Evolutionary conservation across 2,329 filamentous ascomycete species (phyloP).

Genomic region (Incumbomyces lentus): DNA sequence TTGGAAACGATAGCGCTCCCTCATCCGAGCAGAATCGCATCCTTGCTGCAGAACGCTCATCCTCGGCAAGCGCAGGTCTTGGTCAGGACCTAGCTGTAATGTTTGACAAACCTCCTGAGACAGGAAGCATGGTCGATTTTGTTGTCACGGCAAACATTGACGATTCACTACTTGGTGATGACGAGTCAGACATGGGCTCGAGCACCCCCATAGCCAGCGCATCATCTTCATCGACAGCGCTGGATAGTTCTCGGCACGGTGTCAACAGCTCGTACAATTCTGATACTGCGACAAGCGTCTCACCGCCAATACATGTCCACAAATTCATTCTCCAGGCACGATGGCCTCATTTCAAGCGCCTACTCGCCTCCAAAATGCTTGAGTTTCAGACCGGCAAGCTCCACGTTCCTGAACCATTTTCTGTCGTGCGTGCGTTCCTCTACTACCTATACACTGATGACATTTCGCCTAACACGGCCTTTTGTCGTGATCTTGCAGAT

Average conservation of each 20-base stretch:
- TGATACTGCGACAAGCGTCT: slow-evolving; percentile 39
- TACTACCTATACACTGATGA: slow-evolving; percentile 96
- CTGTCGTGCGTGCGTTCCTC: slow-evolving; percentile 85
- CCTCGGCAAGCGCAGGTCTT: slow-evolving; percentile 47
- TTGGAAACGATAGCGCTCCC: slow-evolving; percentile 64
- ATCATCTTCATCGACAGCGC: slow-evolving; percentile 13
- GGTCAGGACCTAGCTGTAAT: slow-evolving; percentile 76
- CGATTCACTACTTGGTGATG: slow-evolving; percentile 41
- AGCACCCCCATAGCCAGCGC: slow-evolving; percentile 18
- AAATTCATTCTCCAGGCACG: slow-evolving; percentile 87
- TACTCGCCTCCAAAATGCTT: slow-evolving; percentile 90
- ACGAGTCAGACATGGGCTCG: slow-evolving; percentile 39
- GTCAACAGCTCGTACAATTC: slow-evolving; percentile 12
- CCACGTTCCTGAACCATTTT: slow-evolving; percentile 95
- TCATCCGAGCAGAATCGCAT: slow-evolving; percentile 36
- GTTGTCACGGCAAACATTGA: slow-evolving; percentile 79
- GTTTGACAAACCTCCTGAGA: slow-evolving; percentile 77
- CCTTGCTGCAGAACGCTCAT: slow-evolving; percentile 44
- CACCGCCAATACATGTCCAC: slow-evolving; percentile 83
- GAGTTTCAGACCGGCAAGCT: slow-evolving; percentile 96
- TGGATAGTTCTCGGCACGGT: slow-evolving; percentile 14
- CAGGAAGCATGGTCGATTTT: slow-evolving; percentile 81
- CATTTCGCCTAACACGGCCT: slow-evolving; percentile 54
- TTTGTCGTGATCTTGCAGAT: slow-evolving; percentile 58
- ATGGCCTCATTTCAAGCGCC: slow-evolving; percentile 89